These are phyloP conservation scores for Boletellus ananiceps DNA, from an alignment of 768 basidiomycete genomes.

Conservation along the genomic window DNA sequence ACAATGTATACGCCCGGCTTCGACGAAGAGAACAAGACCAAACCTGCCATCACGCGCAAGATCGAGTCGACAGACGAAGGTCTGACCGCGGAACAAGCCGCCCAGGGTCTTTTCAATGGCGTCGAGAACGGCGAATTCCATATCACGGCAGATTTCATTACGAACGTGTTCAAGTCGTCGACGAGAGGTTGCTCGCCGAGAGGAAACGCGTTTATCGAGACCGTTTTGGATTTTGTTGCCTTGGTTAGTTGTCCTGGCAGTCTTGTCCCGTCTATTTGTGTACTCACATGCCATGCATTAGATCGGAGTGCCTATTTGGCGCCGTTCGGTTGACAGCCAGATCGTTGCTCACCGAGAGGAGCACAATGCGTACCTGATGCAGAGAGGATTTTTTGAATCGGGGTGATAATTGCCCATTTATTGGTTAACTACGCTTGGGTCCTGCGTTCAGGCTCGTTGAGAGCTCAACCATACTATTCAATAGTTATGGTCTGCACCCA, in stretches of 20 bases:
- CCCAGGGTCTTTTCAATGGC: conserved; percentile 58
- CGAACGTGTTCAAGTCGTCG: conserved; percentile 60
- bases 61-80: conserved; percentile 75
- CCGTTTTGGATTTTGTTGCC: conserved; percentile 36
- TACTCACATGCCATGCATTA: conserved; percentile 15
- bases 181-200: conserved; percentile 57
- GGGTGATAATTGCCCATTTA: neutral
- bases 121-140: conserved; percentile 67
- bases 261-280: neutral
- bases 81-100: conserved; percentile 59
- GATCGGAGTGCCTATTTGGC: conserved; percentile 53
- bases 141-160: conserved; percentile 69
- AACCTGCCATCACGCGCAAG: conserved; percentile 68
- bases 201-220: conserved; percentile 58
- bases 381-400: conserved; percentile 40
- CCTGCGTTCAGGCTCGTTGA: no score
- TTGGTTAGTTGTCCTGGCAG: conserved; percentile 34
- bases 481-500: no score
- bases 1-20: conserved; percentile 79
- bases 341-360: conserved; percentile 43
- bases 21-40: conserved; percentile 69
- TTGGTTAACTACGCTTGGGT: neutral
- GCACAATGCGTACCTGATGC: conserved; percentile 42
- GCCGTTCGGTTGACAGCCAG: conserved; percentile 44
- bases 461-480: no score